phyloP scores from a whole-genome alignment of 257 asterid genomes.

The Gynochthodes officinalis region DNA sequence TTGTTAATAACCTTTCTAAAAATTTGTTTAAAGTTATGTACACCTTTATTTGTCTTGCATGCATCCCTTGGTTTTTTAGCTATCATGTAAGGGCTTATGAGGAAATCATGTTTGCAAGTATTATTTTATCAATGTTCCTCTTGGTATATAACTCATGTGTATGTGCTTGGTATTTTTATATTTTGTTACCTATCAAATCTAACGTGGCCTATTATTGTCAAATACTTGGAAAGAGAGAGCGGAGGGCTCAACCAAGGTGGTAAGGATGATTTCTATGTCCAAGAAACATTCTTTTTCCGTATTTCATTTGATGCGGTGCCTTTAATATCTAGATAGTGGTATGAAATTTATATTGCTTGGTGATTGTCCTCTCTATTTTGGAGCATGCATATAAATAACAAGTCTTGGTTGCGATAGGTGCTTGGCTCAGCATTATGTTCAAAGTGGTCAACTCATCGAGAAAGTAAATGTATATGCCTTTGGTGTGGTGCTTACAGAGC shows the following conservation, averaged over 20 bases:
- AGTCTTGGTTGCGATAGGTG: constrained; percentile 28
- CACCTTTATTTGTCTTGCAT: too few relatives aligned
- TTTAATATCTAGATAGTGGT: constrained; percentile 4
- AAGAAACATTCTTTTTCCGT: too few relatives aligned
- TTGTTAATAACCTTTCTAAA: too few relatives aligned
- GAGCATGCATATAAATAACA: not conserved
- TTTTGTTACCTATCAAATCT: too few relatives aligned
- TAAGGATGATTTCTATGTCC: constrained; percentile 11
- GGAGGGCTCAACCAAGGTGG: constrained; percentile 39
- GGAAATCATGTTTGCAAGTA: constrained; percentile 60
- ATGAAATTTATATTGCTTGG: not conserved
- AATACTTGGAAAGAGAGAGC: constrained; percentile 35
- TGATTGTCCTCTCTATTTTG: not conserved
- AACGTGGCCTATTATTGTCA: constrained; percentile 31
- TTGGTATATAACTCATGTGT: not conserved
- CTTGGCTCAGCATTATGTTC: constrained; percentile 85
- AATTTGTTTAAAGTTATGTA: too few relatives aligned
- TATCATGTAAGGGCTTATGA: constrained; percentile 40
- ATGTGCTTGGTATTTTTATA: too few relatives aligned
- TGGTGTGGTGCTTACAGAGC: constrained; percentile 70
- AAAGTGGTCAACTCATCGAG: constrained; percentile 70
- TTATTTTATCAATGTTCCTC: constrained; percentile 2
- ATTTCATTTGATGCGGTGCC: too few relatives aligned
- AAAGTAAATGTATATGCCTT: constrained; percentile 75
- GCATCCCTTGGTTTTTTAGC: constrained; percentile 40